Conservation (phyloP, 352 stramenopile genomes). For the Saprolegnia diclina region DNA sequence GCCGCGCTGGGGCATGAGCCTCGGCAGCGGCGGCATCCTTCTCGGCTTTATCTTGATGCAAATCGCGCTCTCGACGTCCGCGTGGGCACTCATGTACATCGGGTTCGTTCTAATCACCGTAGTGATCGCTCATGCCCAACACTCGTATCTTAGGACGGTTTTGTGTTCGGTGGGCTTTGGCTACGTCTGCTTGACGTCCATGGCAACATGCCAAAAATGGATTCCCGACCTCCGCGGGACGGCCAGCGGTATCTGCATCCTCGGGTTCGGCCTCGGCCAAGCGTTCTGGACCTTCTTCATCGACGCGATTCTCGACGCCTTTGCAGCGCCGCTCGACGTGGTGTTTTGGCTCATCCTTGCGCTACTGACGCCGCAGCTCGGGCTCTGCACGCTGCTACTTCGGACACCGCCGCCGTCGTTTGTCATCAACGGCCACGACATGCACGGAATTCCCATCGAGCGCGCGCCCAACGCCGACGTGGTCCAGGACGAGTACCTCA, state of each 20-base stretch:
- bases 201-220: conserved; percentile 19
- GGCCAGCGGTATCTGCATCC: background rate
- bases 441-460: conserved; percentile 8
- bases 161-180: background rate
- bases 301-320: background rate
- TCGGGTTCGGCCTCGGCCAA: background rate
- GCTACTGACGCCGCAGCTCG: background rate
- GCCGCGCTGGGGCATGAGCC: background rate
- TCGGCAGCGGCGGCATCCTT: background rate
- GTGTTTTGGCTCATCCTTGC: background rate
- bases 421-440: conserved; percentile 14
- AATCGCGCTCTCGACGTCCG: background rate
- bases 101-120: background rate
- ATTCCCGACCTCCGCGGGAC: conserved; percentile 3
- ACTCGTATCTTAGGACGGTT: background rate
- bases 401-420: conserved; percentile 5
- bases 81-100: background rate
- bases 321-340: background rate
- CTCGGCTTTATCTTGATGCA: background rate
- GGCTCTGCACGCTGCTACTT: background rate
- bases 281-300: background rate
- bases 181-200: background rate
- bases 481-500: conserved; percentile 16
- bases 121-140: background rate
- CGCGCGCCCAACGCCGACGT: background rate